Base-by-base conservation (phyloP, 345 rosid species). In the Linum trigynum region DNA sequence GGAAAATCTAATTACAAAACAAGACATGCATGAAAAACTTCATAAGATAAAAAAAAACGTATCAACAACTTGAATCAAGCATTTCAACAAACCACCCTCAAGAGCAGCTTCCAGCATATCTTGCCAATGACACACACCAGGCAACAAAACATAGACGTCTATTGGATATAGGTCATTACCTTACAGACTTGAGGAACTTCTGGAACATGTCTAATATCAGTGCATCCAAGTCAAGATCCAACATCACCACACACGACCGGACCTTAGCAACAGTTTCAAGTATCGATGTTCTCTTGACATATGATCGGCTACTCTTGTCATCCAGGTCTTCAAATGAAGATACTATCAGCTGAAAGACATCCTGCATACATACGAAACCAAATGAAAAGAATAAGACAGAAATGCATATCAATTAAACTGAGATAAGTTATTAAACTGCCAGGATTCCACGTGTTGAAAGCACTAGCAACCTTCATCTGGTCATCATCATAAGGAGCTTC, bases 261-360 rank as follows among this genome's bases (percentile, higher is more conserved):
- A 95, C 99, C 80, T 85, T 91, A 32, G 98, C 95, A 69, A 91
- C 96, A 68, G 99, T 91, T 76, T 95, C 99, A 60, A 95, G 97
- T 71, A 95, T 91, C 3, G 90, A 82, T 45, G 84, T 72, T 79
- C 91, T 82, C 82, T 87, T 91, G 36, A 55, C 11, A 76, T 81
- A 95, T 53, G 91, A 91, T 39, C 83, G 76, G 68, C 96, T 89
- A 17, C 91, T 77, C 38, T 75, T 76, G 74, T 95, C 95, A 66
- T 72, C 77, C 61, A 95, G 75, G 66, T 84, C 75, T 75, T 89
- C 89, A 75, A 95, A 89, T 1, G 97, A 84, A 62, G 99, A 91
- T 50, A 95, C 97, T 72, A 95, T 87, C 78, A 89, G 74, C 75
- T 87, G 85, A 81, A 95, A 95, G 5, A 88, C 86, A 65, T 89